phyloP scores from a whole-genome alignment of 2,329 filamentous ascomycete genomes.

The Fusarium sp. region DNA sequence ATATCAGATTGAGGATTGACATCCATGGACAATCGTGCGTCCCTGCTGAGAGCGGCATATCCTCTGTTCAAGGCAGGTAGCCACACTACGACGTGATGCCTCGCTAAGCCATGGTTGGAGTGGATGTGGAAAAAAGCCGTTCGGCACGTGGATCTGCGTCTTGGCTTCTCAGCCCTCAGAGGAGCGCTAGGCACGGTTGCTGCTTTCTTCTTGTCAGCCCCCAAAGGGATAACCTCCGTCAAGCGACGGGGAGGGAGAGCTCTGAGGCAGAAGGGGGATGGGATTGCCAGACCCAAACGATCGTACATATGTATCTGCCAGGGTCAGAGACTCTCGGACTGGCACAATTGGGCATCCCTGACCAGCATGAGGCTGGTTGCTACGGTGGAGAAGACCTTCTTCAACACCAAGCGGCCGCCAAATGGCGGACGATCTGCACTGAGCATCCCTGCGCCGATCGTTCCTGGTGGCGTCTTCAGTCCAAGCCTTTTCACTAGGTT shows the following conservation, averaged over 20 bases:
- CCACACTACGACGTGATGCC: constrained; percentile 19
- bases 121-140: constrained; percentile 35
- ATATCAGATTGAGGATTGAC: background rate
- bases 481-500: constrained; percentile 31
- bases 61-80: background rate
- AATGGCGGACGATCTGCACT: constrained; percentile 43
- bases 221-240: constrained; percentile 27
- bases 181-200: constrained; percentile 22
- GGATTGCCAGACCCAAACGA: constrained; percentile 7
- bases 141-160: constrained; percentile 41
- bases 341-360: constrained; percentile 10
- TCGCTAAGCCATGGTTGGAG: constrained; percentile 9
- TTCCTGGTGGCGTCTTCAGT: constrained; percentile 41
- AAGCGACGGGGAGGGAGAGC: constrained; percentile 18
- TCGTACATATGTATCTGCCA: background rate
- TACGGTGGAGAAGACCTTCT: constrained; percentile 29
- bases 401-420: constrained; percentile 34
- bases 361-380: constrained; percentile 29
- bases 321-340: constrained; percentile 2
- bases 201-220: constrained; percentile 19
- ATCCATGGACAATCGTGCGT: background rate
- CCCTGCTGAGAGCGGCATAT: background rate
- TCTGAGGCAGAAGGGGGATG: background rate
- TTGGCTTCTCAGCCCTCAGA: constrained; percentile 28
- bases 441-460: constrained; percentile 45